Base-by-base conservation (phyloP, 1,284 basidiomycete genomes). In the Cryptococcus hybrid region DNA sequence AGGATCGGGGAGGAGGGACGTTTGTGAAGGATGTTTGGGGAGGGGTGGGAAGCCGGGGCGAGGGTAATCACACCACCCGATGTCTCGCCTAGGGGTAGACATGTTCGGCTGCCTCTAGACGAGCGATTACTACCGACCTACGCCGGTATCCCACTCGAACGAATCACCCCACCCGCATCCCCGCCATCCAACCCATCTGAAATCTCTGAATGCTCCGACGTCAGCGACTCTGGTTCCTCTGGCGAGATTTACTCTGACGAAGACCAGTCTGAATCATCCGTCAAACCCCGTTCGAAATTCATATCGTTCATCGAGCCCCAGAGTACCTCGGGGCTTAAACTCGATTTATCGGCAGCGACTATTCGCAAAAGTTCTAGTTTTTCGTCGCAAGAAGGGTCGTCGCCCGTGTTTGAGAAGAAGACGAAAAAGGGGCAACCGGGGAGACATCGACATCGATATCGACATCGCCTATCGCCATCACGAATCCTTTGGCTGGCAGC, bases 221-320 rank as follows among this genome's bases (percentile, higher is more conserved):
- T 24, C 24, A 24, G 30, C 30, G 30, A 30, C 30, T 30, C 30
- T 30, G 30, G 30, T 30, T 30, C 30, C 30, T 3, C 2, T 4
- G 30, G 3, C 30, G 30, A 30, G 30, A 30, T 30, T 30, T 30
- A 44, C 13, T 44, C 43, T n/a, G 43, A 44, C 7, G 55, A 56
- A 46, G 51, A 24, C 24, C 30, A 50, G n/a, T 24, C 42, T 13
- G 47, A 43, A 24, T 35, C 58, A 7, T 56, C 44, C 2, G 15
- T n/a, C 5, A 58, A 54, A 55, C 47, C 47, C 8, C 15, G 34
- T 12, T 61, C 65, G 4, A 44, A 59, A 44, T 68, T 69, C 47
- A 5, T 65, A 0, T 51, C 61, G 35, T 67, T 67, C 18, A 55
- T 56, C 7, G 60, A 60, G 24, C 47, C 47, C 40, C 9, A 42